phyloP scores from a whole-genome alignment of 495 filamentous ascomycete genomes.

The Hypoxylon cercidicola region DNA sequence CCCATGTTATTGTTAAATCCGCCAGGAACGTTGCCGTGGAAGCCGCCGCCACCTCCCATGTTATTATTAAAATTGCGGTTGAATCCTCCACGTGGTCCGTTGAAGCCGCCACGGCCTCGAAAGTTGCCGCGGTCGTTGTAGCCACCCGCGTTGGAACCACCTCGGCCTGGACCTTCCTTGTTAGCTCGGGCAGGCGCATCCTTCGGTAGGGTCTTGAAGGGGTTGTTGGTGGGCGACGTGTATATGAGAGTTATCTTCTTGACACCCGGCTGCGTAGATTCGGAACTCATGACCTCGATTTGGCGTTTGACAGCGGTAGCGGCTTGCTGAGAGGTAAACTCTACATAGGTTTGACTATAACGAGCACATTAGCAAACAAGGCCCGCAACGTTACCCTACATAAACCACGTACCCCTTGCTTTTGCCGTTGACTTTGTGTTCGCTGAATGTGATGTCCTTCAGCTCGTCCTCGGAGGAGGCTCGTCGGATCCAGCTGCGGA shows the following conservation, averaged over 20 bases:
- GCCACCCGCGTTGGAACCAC: constrained; percentile 54
- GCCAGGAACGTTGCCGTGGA: constrained; percentile 59
- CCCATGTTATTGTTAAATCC: constrained; percentile 64
- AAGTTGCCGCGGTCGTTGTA: constrained; percentile 57
- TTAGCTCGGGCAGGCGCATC: constrained; percentile 82
- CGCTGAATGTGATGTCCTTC: constrained; percentile 93
- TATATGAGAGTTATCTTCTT: constrained; percentile 81
- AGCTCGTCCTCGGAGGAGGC: constrained; percentile 83
- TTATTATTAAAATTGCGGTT: constrained; percentile 43
- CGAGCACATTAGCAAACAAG: constrained; percentile 29
- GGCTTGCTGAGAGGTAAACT: constrained; percentile 85
- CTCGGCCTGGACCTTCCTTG: constrained; percentile 67
- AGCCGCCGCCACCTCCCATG: constrained; percentile 51
- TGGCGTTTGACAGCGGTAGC: constrained; percentile 85
- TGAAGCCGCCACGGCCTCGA: constrained; percentile 50
- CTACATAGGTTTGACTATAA: constrained; percentile 86
- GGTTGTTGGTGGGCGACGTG: constrained; percentile 80
- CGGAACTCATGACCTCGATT: constrained; percentile 70
- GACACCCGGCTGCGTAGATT: constrained; percentile 55
- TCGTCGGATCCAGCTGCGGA: constrained; percentile 86
- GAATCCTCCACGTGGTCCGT: constrained; percentile 44
- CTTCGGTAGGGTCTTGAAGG: constrained; percentile 92
- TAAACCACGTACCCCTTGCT: constrained; percentile 84
- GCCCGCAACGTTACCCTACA: neutral
- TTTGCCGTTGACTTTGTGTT: constrained; percentile 99